These are phyloP conservation scores for Parsonsia alboflavescens DNA, from an alignment of 257 asterid species.

Conservation along the genomic window DNA sequence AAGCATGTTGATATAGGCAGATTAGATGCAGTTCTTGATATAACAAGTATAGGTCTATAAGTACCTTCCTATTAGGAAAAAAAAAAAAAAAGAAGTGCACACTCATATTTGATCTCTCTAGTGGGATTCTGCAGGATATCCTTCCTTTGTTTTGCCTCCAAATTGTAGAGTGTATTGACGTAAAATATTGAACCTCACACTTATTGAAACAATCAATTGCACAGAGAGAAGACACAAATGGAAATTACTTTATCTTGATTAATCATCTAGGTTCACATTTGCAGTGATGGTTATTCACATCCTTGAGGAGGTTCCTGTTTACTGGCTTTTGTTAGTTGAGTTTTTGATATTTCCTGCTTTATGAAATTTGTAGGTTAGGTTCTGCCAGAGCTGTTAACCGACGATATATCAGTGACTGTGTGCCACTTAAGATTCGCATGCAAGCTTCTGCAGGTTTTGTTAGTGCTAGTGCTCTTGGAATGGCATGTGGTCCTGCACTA, in stretches of 20 bases:
- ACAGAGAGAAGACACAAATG: not conserved
- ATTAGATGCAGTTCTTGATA: not conserved
- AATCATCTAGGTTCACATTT: not conserved
- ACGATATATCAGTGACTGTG: slow-evolving; percentile 94
- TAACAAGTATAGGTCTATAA: not conserved
- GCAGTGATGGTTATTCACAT: not conserved
- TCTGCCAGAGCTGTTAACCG: slow-evolving; percentile 98
- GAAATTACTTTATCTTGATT: not conserved
- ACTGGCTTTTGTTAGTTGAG: not conserved
- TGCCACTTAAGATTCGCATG: slow-evolving; percentile 87
- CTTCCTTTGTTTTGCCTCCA: not conserved
- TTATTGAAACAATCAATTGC: not conserved
- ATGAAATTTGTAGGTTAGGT: slow-evolving; percentile 66
- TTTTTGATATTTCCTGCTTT: not conserved
- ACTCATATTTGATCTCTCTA: not conserved
- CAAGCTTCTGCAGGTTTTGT: slow-evolving; percentile 98
- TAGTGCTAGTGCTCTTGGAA: slow-evolving; percentile 99
- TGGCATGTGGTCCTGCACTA: slow-evolving; percentile 99
- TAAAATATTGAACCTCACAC: not conserved
- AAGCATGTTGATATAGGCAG: not conserved
- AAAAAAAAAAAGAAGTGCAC: not conserved
- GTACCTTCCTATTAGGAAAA: not conserved
- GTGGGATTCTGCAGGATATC: not conserved
- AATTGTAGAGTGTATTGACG: not conserved
- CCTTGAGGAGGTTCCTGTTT: not conserved